Base-by-base conservation (phyloP, 257 asterid species). In the Plantago elongata region DNA sequence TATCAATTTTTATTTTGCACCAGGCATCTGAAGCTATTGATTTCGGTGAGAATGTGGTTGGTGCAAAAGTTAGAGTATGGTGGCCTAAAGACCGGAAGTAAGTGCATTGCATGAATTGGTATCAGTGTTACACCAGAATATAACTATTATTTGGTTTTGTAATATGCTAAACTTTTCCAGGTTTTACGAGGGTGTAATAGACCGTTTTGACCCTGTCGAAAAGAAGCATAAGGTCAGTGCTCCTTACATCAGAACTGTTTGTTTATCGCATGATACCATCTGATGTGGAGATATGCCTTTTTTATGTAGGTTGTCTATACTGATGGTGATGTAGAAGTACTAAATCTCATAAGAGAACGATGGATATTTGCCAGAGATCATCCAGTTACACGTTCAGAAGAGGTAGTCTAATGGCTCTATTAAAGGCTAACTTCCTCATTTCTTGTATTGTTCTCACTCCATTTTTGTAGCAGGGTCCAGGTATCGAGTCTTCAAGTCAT, bases 51-150 rank as follows among this genome's bases (percentile, higher is more conserved):
- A 74, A 72, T 70, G 73, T 89, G 77, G 84, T 89, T 72, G 96
- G 97, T 67, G 68, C 81, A 60, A 89, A 69, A 76, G 83, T 93
- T 63, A 89, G 74, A 76, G 95, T 93, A 56, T 93, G 87, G 88
- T 93, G 99, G 99, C 99, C 97, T 0, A 38, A 67, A 17, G 99
- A 93, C 82, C 65, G 48, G 18, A 11, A 0, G 99, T 93, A 79
- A 85, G 97, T 75, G 67, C 61, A 66, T 57, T 50, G 50, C 48
- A 14, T 27, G 62, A 63, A 22, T 51, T 43, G 50, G 57, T n/a
- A 30, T 57, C 44, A 40, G 57, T 18, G 59, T 61, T 12, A 50
- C 64, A 29, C 37, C 11, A 17, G 16, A 54, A 54, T 54, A 47
- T 52, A 34, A 30, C 13, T 66, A 13, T 50, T 58, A 9, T 44